Evolutionary conservation across 78 protist species (phyloP).

Genomic region (Dictyostelium discoideum): DNA sequence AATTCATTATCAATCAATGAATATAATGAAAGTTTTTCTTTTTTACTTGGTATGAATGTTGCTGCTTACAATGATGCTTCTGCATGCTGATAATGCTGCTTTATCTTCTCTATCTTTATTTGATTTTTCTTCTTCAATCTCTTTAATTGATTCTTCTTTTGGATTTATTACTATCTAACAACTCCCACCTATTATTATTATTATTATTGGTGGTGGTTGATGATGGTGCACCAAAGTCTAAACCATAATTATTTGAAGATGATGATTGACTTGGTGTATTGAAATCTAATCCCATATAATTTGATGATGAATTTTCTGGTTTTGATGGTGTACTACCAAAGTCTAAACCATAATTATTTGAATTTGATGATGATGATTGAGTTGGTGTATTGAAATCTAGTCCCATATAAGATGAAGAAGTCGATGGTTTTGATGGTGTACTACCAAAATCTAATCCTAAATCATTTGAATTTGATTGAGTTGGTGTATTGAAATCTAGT

Average conservation of each 20-base stretch:
- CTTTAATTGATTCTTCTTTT: neutral
- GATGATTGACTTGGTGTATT: conserved; percentile 3
- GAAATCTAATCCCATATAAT: conserved; percentile 18
- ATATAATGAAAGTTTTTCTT: conserved; percentile 44
- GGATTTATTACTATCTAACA: neutral
- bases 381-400: neutral
- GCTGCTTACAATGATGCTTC: neutral
- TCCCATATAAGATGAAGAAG: conserved; percentile 2
- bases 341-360: conserved; percentile 30
- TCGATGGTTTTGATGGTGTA: neutral
- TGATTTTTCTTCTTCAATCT: neutral
- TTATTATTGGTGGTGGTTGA: neutral
- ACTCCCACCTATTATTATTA: neutral
- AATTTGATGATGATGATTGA: neutral
- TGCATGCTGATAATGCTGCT: neutral
- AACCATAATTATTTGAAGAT: conserved; percentile 4
- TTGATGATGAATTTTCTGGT: neutral
- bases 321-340: neutral
- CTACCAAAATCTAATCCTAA: conserved; percentile 19
- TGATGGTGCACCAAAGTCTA: neutral
- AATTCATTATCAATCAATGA: conserved; percentile 56
- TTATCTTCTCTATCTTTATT: conserved; percentile 3
- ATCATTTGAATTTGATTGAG: neutral
- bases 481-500: conserved; percentile 39
- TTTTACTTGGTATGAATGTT: neutral